Evolutionary conservation across 2,329 filamentous ascomycete genomes (phyloP), one percentile per base, ranked within the genome.

Genomic region (Scedosporium dehoogii): DNA sequence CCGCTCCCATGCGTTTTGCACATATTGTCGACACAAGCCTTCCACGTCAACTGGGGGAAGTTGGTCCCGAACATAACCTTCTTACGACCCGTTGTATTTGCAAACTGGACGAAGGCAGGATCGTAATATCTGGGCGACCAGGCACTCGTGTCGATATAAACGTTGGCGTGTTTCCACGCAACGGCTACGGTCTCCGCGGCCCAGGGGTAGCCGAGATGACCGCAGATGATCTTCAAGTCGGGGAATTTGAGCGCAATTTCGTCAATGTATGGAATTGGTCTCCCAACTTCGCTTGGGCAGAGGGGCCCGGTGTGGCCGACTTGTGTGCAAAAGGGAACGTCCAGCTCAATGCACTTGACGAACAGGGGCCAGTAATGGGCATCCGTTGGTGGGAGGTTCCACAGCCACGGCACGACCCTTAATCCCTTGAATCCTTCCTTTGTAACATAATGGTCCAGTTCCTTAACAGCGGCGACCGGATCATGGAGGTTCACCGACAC

Each of bases 151-250:
- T 65, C 64, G 7, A 64, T 65, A 41, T 63, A 65, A 4, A 64
- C 62, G 25, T 65, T 65, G 27, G 46, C 38, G 46, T 65, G 64
- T 46, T 64, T 65, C 64, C 64, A 65, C 1, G 64, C 63, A 0
- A 65, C 61, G 7, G 64, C 63, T 10, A 63, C 64, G 10, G 48
- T 64, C 58, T 65, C 61, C 1, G 51, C 64, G 0, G 63, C 58
- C 63, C 64, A 64, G 2, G 64, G 64, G 38, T 64, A 63, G n/a
- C 64, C 64, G 9, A 64, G 56, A n/a, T 65, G 64, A 14, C 64
- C 64, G 48, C 55, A 62, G n/a, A 64, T 61, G 4, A 65, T 64
- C 42, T 64, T 65, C 9, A 64, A 53, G 14, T 29, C 18, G 6
- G 63, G 63, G 23, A 65, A 65, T 58, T 65, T 64, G 27, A 65